Conservation (phyloP, 495 filamentous ascomycete genomes). For the Hypoxylon lenormandii region DNA sequence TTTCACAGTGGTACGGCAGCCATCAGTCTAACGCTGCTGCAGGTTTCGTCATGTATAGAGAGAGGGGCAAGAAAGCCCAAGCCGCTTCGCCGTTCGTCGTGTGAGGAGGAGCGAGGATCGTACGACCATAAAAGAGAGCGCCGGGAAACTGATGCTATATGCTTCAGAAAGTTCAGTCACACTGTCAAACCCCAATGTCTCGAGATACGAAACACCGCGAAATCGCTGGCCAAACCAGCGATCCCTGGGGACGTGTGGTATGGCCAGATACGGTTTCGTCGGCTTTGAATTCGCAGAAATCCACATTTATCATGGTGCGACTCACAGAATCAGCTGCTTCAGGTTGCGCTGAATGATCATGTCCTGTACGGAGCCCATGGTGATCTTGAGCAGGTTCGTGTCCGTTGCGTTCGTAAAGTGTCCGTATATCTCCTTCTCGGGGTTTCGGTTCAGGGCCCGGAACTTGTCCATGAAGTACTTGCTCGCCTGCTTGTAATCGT, state of each 20-base stretch:
- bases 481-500: slow-evolving; percentile 71
- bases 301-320: slow-evolving; percentile 40
- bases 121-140: slow-evolving; percentile 30
- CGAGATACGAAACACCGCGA: slow-evolving; percentile 27
- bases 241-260: slow-evolving; percentile 38
- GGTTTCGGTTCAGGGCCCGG: slow-evolving; percentile 83
- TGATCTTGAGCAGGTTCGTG: slow-evolving; percentile 94
- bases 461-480: slow-evolving; percentile 94
- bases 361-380: slow-evolving; percentile 96
- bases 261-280: slow-evolving; percentile 45
- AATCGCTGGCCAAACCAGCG: slow-evolving; percentile 43
- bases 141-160: slow-evolving; percentile 52
- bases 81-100: slow-evolving; percentile 32
- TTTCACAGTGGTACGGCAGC: slow-evolving; percentile 26
- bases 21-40: slow-evolving; percentile 15
- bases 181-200: slow-evolving; percentile 33
- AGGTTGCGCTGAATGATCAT: slow-evolving; percentile 99
- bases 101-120: slow-evolving; percentile 31
- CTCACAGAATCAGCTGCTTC: slow-evolving; percentile 91
- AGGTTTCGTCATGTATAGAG: slow-evolving; percentile 21
- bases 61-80: neutral
- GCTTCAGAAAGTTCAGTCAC: slow-evolving; percentile 54
- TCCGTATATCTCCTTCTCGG: slow-evolving; percentile 89
- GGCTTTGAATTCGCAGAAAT: slow-evolving; percentile 26
- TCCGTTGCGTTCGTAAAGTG: slow-evolving; percentile 96